Percentiles rank a stretch among this genome's conserved stretches.
phyloP scores from a whole-genome alignment of 495 filamentous ascomycete genomes.

The Neurospora africana region DNA sequence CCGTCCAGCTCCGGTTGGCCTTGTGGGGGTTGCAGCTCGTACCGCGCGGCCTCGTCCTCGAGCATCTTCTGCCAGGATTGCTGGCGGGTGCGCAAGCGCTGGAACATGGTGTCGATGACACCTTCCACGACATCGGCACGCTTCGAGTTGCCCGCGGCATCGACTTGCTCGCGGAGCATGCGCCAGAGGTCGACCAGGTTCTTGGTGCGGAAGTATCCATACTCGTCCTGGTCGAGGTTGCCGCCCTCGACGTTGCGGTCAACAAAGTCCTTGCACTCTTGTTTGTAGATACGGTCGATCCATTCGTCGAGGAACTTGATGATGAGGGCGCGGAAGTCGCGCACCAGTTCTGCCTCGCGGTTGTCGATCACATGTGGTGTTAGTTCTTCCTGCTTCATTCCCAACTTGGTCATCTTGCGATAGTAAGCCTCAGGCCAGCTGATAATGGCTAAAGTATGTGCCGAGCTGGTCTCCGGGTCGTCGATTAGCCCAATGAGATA shows the following conservation, averaged over 20 bases:
- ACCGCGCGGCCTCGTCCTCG: slow-evolving; percentile 72
- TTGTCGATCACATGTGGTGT: slow-evolving; percentile 77
- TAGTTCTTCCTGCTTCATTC: slow-evolving; percentile 61
- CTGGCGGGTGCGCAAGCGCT: slow-evolving; percentile 70
- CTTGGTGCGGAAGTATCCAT: slow-evolving; percentile 80
- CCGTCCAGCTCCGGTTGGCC: slow-evolving; percentile 59
- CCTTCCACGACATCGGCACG: slow-evolving; percentile 83
- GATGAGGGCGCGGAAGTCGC: slow-evolving; percentile 88
- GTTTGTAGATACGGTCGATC: slow-evolving; percentile 81
- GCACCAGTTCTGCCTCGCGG: slow-evolving; percentile 76
- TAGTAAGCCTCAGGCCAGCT: slow-evolving; percentile 96
- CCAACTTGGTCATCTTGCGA: slow-evolving; percentile 85
- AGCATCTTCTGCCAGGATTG: slow-evolving; percentile 74
- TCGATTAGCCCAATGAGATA: slow-evolving; percentile 73
- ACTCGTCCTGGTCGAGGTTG: slow-evolving; percentile 73
- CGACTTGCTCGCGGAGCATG: slow-evolving; percentile 87
- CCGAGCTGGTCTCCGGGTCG: slow-evolving; percentile 63
- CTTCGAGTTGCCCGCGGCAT: slow-evolving; percentile 67
- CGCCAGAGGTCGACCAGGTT: slow-evolving; percentile 91
- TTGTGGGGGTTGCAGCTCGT: slow-evolving; percentile 29
- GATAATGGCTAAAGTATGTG: slow-evolving; percentile 79
- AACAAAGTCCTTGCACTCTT: slow-evolving; percentile 69
- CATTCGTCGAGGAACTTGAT: slow-evolving; percentile 92
- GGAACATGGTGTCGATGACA: slow-evolving; percentile 88
- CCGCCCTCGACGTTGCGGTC: slow-evolving; percentile 58